phyloP scores from a whole-genome alignment of 441 rosid species.

The Syzygium malaccense region DNA sequence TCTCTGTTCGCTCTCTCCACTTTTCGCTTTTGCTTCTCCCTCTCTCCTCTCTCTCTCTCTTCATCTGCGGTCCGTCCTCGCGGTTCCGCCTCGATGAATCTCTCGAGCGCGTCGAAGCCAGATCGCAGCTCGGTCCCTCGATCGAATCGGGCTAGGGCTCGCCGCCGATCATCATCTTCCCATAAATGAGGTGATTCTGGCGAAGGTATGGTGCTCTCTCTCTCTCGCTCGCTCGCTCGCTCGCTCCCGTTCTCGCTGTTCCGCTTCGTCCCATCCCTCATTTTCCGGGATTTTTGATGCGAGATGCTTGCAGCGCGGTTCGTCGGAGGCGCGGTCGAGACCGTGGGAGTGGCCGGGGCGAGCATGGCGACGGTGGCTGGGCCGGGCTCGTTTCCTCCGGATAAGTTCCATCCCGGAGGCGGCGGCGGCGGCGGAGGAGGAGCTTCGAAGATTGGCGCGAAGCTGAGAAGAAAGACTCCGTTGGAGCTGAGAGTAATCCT shows the following conservation, averaged over 20 bases:
- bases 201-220: neutral
- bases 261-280: neutral
- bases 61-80: neutral
- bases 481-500: constrained; percentile 62
- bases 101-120: no score
- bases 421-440: constrained; percentile 10
- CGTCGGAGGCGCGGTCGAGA: neutral
- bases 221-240: neutral
- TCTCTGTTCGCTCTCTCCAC: neutral
- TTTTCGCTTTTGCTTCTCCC: no score
- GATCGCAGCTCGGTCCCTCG: neutral
- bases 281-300: neutral
- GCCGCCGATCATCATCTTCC: neutral
- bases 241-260: neutral
- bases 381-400: constrained; percentile 32
- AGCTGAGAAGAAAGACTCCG: constrained; percentile 62
- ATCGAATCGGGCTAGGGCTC: neutral
- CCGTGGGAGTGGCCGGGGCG: neutral
- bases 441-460: constrained; percentile 26
- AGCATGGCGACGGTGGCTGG: constrained; percentile 72
- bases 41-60: neutral
- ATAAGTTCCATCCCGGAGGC: constrained; percentile 40
- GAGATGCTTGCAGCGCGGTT: neutral
- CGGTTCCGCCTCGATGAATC: no score
- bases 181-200: neutral